Percentiles rank a stretch among this genome's conserved stretches.
These are phyloP conservation scores for Periconia digitata DNA, from an alignment of 2,329 filamentous ascomycete genomes.

Conservation along the genomic window DNA sequence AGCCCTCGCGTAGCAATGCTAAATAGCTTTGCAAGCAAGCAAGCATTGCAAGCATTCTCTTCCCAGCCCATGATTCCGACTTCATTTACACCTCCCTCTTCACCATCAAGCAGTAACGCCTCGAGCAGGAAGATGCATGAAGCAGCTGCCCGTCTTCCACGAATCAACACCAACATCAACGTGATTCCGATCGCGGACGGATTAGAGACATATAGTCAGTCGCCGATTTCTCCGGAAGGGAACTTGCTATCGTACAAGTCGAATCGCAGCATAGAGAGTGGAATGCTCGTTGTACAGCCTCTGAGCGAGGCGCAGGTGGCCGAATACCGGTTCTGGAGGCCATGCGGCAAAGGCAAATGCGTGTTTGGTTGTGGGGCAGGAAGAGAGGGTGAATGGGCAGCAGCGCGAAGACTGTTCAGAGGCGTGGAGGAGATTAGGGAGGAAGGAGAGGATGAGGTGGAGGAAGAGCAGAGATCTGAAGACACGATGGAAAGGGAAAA, in stretches of 20 bases:
- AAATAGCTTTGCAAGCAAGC: constrained; percentile 22
- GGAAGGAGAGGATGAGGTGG: constrained; percentile 6
- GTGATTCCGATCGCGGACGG: constrained; percentile 29
- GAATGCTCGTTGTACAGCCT: constrained; percentile 32
- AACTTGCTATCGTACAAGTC: constrained; percentile 35
- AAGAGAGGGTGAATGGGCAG: constrained; percentile 29
- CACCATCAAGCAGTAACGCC: neutral
- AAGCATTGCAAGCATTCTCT: constrained; percentile 13
- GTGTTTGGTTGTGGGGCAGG: constrained; percentile 34
- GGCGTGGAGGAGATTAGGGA: constrained; percentile 19
- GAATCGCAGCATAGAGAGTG: constrained; percentile 27
- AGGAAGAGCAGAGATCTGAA: neutral
- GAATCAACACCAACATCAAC: neutral
- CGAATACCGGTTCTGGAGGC: constrained; percentile 41
- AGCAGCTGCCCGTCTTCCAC: neutral
- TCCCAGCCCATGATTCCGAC: constrained; percentile 3
- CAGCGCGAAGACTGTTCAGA: constrained; percentile 35
- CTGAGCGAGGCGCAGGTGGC: constrained; percentile 36
- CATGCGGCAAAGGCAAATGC: constrained; percentile 32
- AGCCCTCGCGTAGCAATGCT: constrained; percentile 33
- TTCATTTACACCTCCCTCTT: constrained; percentile 3
- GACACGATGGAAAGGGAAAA: neutral
- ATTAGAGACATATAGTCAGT: constrained; percentile 20
- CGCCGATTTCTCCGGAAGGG: constrained; percentile 28
- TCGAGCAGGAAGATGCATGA: neutral